Evolutionary conservation across 192 early-diverging fungal genomes (phyloP).

Genomic region (Coemansia sp.): DNA sequence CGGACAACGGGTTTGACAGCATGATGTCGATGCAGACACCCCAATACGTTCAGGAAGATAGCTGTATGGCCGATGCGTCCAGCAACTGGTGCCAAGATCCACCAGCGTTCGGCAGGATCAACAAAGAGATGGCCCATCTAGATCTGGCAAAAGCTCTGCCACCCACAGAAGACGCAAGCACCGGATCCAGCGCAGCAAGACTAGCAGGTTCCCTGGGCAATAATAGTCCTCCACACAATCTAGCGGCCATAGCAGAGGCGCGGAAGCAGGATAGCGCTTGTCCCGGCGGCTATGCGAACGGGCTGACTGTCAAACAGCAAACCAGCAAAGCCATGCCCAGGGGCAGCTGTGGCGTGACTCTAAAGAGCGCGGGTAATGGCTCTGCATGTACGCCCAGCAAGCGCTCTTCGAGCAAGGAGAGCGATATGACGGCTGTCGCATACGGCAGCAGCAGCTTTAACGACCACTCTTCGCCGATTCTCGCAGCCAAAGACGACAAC

Average conservation of each 20-base stretch:
- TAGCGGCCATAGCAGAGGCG: background rate
- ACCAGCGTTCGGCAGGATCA: background rate
- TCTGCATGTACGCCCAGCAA: constrained; percentile 17
- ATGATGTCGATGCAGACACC: constrained; percentile 1
- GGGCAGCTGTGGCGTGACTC: background rate
- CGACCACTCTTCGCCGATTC: constrained; percentile 1
- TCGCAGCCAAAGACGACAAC: background rate
- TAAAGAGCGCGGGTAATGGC: background rate
- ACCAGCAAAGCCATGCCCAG: background rate
- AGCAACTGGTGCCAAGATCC: background rate
- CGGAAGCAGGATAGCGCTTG: background rate
- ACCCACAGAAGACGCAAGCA: background rate
- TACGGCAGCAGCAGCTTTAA: constrained; percentile 1
- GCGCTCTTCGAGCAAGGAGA: constrained; percentile 16
- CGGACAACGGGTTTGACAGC: background rate
- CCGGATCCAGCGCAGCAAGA: background rate
- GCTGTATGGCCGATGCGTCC: background rate
- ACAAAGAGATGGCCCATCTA: background rate
- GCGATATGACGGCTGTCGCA: constrained; percentile 15
- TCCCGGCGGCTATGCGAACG: background rate
- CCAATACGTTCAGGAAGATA: background rate
- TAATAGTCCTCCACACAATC: background rate
- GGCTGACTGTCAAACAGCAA: background rate
- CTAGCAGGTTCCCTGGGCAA: background rate
- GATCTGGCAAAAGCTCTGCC: background rate